Evolutionary conservation across 495 filamentous ascomycete genomes (phyloP).

Genomic region (Lasiosphaeris hirsuta): DNA sequence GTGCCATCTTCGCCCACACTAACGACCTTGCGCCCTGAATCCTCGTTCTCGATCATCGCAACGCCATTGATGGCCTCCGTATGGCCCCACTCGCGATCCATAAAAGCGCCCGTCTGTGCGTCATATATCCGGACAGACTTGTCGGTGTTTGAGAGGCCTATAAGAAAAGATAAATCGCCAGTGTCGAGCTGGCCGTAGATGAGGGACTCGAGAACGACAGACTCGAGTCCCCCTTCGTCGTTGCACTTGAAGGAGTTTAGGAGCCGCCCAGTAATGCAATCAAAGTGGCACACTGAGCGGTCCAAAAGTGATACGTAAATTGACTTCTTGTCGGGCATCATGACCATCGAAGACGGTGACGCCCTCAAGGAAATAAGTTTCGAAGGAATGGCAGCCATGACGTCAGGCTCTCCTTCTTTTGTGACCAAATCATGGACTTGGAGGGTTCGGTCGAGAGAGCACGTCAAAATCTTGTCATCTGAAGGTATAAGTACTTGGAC

Average conservation of each 20-base stretch:
- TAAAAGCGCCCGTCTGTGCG: conserved; percentile 64
- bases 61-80: conserved; percentile 86
- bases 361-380: conserved; percentile 77
- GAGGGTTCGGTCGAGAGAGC: conserved; percentile 82
- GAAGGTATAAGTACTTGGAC: conserved; percentile 47
- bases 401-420: conserved; percentile 63
- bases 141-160: conserved; percentile 86
- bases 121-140: conserved; percentile 93
- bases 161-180: conserved; percentile 52
- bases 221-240: conserved; percentile 73
- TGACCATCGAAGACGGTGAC: conserved; percentile 78
- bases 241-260: conserved; percentile 73
- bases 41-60: conserved; percentile 60
- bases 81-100: conserved; percentile 90
- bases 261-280: conserved; percentile 67
- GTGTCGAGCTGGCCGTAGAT: conserved; percentile 49
- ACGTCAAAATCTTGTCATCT: conserved; percentile 68
- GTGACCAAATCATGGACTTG: conserved; percentile 74
- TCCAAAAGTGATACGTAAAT: conserved; percentile 76
- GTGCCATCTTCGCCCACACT: conserved; percentile 80
- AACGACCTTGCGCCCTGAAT: conserved; percentile 55
- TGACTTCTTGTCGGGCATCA: conserved; percentile 59
- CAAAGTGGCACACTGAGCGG: conserved; percentile 72
- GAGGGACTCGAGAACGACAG: conserved; percentile 77
- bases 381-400: conserved; percentile 70